Evolutionary conservation across 805 yeast genomes (phyloP).

Genomic region (Zygosaccharomyces bisporus): DNA sequence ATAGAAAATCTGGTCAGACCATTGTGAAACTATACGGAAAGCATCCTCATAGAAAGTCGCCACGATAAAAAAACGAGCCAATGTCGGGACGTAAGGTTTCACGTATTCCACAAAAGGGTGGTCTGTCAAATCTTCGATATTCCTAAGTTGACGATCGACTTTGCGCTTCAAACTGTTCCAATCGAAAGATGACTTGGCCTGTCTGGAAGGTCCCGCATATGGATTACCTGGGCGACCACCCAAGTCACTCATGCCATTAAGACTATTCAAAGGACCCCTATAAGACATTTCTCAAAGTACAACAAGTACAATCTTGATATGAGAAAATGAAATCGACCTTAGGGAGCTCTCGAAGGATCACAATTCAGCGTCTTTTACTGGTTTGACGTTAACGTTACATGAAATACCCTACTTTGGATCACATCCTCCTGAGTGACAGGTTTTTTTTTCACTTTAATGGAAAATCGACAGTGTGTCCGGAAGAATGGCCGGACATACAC

Average conservation of each 20-base stretch:
- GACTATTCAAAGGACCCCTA: conserved; percentile 21
- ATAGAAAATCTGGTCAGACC: conserved; percentile 87
- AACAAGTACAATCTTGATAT: neutral
- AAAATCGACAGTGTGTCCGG: conserved; percentile 6
- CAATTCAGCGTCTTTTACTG: neutral
- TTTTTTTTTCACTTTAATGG: conserved; percentile 4
- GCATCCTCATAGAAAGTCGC: conserved; percentile 93
- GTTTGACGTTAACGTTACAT: conserved; percentile 1
- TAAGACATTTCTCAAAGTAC: conserved; percentile 20
- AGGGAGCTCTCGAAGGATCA: neutral
- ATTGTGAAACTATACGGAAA: conserved; percentile 75
- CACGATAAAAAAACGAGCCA: conserved; percentile 86
- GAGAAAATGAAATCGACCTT: neutral
- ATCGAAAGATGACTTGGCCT: conserved; percentile 4
- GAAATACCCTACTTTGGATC: conserved; percentile 1
- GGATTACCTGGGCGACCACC: conserved; percentile 16
- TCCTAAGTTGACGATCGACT: conserved; percentile 49
- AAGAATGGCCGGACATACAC: neutral
- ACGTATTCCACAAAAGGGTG: conserved; percentile 44
- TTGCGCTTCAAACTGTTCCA: conserved; percentile 6
- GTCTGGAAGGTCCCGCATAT: conserved; percentile 10
- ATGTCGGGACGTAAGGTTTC: conserved; percentile 75
- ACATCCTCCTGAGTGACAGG: neutral
- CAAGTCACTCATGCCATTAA: conserved; percentile 21
- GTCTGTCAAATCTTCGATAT: conserved; percentile 53